A percentile compares a stretch with the other conserved stretches of the same genome.
Evolutionary conservation across 345 rosid genomes (phyloP).

Genomic region (Populus nigra): DNA sequence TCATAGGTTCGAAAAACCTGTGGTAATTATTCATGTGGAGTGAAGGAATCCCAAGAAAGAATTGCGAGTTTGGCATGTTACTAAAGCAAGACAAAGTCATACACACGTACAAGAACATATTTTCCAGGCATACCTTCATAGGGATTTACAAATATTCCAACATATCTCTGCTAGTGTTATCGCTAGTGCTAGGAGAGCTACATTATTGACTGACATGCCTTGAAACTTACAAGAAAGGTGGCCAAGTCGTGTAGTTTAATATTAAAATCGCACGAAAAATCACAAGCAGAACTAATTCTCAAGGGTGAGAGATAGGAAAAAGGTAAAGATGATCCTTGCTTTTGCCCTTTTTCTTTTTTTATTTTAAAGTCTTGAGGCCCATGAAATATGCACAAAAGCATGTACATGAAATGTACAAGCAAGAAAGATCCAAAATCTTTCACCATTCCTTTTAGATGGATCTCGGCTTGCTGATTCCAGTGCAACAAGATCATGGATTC

Average conservation of each 20-base stretch:
- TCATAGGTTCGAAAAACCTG: neutral
- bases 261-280: constrained; percentile 47
- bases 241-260: constrained; percentile 10
- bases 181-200: constrained; percentile 13
- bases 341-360: neutral
- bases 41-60: constrained; percentile 31
- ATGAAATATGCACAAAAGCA: constrained; percentile 21
- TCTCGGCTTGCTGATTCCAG: constrained; percentile 33
- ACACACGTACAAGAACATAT: constrained; percentile 39
- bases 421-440: constrained; percentile 19
- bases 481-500: constrained; percentile 7
- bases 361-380: constrained; percentile 25
- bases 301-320: constrained; percentile 38
- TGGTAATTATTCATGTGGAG: constrained; percentile 22
- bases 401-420: constrained; percentile 13
- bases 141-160: constrained; percentile 44
- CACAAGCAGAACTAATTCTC: constrained; percentile 39
- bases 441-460: constrained; percentile 12
- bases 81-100: constrained; percentile 67
- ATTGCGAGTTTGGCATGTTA: constrained; percentile 73
- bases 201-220: constrained; percentile 41
- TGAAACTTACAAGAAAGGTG: constrained; percentile 31
- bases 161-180: constrained; percentile 18
- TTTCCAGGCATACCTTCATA: constrained; percentile 39
- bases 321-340: constrained; percentile 35